Evolutionary conservation across 768 basidiomycete species (phyloP), one percentile per base, ranked within the genome.

Genomic region (Trametes cinnabarina): DNA sequence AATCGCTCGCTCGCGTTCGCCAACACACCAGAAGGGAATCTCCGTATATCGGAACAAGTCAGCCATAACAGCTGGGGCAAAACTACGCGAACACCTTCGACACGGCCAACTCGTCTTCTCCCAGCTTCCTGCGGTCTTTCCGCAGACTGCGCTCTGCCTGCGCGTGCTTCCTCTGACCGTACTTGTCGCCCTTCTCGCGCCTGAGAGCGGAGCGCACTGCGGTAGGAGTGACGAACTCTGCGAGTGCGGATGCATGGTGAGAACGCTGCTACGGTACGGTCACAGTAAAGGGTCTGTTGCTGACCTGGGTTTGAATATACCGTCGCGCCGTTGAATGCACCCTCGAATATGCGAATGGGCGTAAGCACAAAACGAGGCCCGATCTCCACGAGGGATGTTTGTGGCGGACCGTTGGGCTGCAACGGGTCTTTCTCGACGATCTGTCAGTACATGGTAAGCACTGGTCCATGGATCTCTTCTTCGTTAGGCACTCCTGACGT

Each of bases 311-410:
- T 99, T 25, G 94, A 94, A 71, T 87, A 99, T 22, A 99, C 88
- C 2, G 94, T 96, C 12, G 92, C 92, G 20, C 97, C 97, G 58
- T 86, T 82, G 75, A 99, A 98, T 3, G 94, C 93, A 10, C 97
- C 97, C 72, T 99, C 97, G 69, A 99, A 99, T 58, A 99, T 95
- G 53, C 94, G 86, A 66, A 99, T 98, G 10, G 97, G 97, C 34
- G 94, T 96, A 49, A 99, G 78, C 47, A 98, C 97, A 72, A 98
- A 97, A 43, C 97, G 86, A 11, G 97, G 97, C 12, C 97, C 97
- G 63, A 99, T 98, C 76, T 98, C 97, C 19, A 95, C 84, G 20
- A 99, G 81, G n/a, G 91, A 85, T 51, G 83, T 94, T 57, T 90
- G 85, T 2, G 92, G 86, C 3, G 93, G 86, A 7, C 87, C 90